Base-by-base conservation (phyloP, 2,329 filamentous ascomycete genomes). In the Paramyrothecium sp. region DNA sequence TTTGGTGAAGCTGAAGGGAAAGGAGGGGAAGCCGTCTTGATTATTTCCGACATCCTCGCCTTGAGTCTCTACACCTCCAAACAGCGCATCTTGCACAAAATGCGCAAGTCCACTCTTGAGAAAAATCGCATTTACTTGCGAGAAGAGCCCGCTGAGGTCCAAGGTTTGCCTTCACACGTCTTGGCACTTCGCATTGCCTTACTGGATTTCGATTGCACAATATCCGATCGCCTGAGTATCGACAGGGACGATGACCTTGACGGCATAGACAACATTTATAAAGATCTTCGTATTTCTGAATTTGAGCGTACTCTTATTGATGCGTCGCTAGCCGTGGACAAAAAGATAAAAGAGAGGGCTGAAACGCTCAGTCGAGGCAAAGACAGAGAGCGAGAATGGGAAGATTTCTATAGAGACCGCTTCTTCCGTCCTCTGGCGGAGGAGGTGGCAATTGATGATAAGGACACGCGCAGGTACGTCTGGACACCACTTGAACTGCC, bases 71-170 rank as follows among this genome's bases (percentile, higher is more conserved):
- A 10, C 26, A 30, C 10, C 26, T 30, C n/a, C 26, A 10, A 30
- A 30, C 10, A 30, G 26, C 10, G 5, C 10, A 30, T 30, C 26
- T 30, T 4, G 5, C 4, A 10, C 38, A 44, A 7, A 16, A 44
- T 44, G 38, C 7, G 13, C 13, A 44, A 16, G 13, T 16, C 5
- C n/a, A 19, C 13, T 16, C 60, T 62, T 22, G 48, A 22, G 13
- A 38, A 56, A 16, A 59, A 62, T 30, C 56, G 46, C n/a, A 61
- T 62, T 51, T 56, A 61, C n/a, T 53, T 62, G 22, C 47, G 59
- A 19, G 59, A 61, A 3, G 55, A 54, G 5, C 54, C 41, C 12
- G 49, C 34, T 26, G 51, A 59, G 46, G 57, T 47, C 47, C 51
- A 54, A 38, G 33, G 44, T 13, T 56, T 56, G 3, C 59, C 61